A percentile compares a stretch with the other conserved stretches of the same genome.
These are phyloP conservation scores for Avicennia marina DNA, from an alignment of 257 asterid species.

Conservation along the genomic window DNA sequence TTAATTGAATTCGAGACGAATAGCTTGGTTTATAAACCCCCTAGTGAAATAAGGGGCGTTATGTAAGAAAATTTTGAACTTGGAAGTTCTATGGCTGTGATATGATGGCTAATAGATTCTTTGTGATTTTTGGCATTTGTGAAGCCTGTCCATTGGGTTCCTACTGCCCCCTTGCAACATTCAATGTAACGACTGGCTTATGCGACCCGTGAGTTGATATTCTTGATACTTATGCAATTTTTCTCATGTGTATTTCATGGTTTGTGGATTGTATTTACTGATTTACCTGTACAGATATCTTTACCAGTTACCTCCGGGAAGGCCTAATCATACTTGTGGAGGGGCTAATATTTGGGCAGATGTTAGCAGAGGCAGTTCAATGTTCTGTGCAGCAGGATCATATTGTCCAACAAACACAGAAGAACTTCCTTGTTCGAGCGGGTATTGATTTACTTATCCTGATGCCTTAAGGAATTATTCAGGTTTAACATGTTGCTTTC, in stretches of 20 bases:
- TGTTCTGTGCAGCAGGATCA: conserved; percentile 92
- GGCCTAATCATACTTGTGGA: conserved; percentile 69
- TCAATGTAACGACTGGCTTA: conserved; percentile 53
- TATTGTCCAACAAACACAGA: conserved; percentile 70
- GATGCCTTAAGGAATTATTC: neutral
- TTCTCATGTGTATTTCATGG: neutral
- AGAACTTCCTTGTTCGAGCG: conserved; percentile 57
- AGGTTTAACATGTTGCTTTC: neutral
- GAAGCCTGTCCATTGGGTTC: conserved; percentile 95
- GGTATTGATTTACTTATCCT: conserved; percentile 41
- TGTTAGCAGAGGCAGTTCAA: conserved; percentile 52
- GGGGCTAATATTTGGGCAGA: conserved; percentile 95
- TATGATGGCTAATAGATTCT: conserved; percentile 8
- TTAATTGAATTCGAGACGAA: no score
- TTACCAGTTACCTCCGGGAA: conserved; percentile 69
- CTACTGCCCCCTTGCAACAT: conserved; percentile 69
- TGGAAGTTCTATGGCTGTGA: conserved; percentile 13
- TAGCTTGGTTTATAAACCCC: no score
- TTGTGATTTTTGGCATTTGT: conserved; percentile 16
- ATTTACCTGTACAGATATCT: conserved; percentile 44
- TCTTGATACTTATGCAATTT: neutral
- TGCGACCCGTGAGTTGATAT: conserved; percentile 84
- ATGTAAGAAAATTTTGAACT: neutral
- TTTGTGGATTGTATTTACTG: conserved; percentile 6
- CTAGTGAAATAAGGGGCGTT: neutral